Percentiles rank a stretch among this genome's conserved stretches.
Conservation (phyloP, 139 green algal genomes). For the Penium margaritaceum region DNA sequence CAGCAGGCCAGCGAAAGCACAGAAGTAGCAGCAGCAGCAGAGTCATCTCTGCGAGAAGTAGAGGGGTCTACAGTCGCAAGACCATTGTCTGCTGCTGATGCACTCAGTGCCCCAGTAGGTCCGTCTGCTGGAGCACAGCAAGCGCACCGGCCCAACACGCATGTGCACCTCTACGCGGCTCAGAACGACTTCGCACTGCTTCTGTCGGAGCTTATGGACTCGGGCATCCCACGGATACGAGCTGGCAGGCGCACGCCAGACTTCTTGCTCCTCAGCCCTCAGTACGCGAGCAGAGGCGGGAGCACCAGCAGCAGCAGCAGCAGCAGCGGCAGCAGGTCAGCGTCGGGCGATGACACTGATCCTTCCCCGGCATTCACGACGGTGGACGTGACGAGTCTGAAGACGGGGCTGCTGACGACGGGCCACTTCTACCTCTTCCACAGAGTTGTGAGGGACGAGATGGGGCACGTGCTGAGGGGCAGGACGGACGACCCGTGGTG, state of each 20-base stretch:
- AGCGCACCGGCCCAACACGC: constrained; percentile 8
- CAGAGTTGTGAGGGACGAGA: constrained; percentile 14
- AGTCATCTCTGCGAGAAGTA: too few relatives aligned
- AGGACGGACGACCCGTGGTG: not conserved
- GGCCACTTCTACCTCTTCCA: constrained; percentile 31
- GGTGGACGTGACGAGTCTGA: constrained; percentile 1
- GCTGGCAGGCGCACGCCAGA: not conserved
- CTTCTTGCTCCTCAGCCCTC: constrained; percentile 12
- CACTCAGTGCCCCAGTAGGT: too few relatives aligned
- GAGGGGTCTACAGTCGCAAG: too few relatives aligned
- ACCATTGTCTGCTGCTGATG: too few relatives aligned
- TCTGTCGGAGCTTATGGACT: constrained; percentile 21
- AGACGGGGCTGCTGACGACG: constrained; percentile 6
- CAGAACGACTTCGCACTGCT: constrained; percentile 23
- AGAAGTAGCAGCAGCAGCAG: too few relatives aligned
- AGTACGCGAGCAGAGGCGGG: too few relatives aligned
- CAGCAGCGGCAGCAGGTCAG: too few relatives aligned
- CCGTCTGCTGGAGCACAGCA: too few relatives aligned
- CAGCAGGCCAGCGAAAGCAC: too few relatives aligned
- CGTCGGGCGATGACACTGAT: too few relatives aligned
- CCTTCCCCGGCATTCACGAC: not conserved
- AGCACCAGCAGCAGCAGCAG: too few relatives aligned
- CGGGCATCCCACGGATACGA: constrained; percentile 4
- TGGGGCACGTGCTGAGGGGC: not conserved
- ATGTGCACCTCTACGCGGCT: constrained; percentile 8